Evolutionary conservation across 352 stramenopile species (phyloP).

Genomic region (Phytophthora nicotianae): DNA sequence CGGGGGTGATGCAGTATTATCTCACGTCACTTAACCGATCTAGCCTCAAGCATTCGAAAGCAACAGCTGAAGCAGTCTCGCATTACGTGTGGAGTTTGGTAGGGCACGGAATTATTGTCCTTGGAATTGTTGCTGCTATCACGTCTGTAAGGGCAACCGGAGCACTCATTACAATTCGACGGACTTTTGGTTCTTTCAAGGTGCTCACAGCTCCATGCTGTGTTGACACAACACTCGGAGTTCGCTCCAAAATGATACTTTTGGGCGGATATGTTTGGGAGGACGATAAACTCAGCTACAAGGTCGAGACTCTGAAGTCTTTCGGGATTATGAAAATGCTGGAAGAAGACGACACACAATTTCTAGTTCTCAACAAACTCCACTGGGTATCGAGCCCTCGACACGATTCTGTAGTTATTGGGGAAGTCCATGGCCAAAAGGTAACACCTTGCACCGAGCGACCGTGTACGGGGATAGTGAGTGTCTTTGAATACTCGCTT

Average conservation of each 20-base stretch:
- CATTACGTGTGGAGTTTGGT: conserved; percentile 24
- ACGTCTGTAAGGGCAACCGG: conserved; percentile 8
- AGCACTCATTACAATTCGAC: conserved; percentile 7
- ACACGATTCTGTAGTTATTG: conserved; percentile 11
- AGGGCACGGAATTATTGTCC: conserved; percentile 20
- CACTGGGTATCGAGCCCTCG: conserved; percentile 14
- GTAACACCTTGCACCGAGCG: conserved; percentile 12
- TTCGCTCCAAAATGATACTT: conserved; percentile 14
- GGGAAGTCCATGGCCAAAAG: conserved; percentile 11
- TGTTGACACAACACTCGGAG: conserved; percentile 10
- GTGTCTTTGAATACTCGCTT: conserved; percentile 6
- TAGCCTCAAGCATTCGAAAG: conserved; percentile 3
- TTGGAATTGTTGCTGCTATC: conserved; percentile 23
- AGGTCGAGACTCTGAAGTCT: conserved; percentile 2
- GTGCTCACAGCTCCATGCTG: conserved; percentile 6
- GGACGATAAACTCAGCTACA: conserved; percentile 3
- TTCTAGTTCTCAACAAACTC: conserved; percentile 16
- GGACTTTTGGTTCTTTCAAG: conserved; percentile 12
- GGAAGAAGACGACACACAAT: conserved; percentile 18
- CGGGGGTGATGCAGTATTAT: conserved; percentile 19
- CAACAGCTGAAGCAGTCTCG: conserved; percentile 11
- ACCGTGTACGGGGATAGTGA: conserved; percentile 42
- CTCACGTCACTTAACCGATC: conserved; percentile 22
- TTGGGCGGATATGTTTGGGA: conserved; percentile 16
- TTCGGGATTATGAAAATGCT: conserved; percentile 15